Evolutionary conservation across 352 stramenopile genomes (phyloP).

Genomic region (Phytophthora meadii): DNA sequence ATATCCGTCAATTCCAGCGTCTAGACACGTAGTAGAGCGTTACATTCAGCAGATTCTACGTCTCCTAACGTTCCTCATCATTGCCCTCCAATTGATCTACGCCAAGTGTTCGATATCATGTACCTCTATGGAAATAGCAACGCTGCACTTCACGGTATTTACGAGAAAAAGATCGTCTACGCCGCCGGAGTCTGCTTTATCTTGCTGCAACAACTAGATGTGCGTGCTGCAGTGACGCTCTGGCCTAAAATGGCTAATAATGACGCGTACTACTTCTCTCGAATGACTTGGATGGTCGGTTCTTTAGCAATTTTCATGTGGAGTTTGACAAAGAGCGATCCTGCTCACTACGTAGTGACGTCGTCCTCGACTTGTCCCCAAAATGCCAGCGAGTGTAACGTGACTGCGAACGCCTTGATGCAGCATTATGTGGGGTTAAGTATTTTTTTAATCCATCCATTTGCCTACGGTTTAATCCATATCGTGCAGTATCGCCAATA

Average conservation of each 20-base stretch:
- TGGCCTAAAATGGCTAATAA: conserved; percentile 56
- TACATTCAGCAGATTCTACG: conserved; percentile 40
- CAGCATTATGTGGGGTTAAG: conserved; percentile 39
- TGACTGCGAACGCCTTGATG: conserved; percentile 19
- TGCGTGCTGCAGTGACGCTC: conserved; percentile 39
- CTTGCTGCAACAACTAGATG: conserved; percentile 45
- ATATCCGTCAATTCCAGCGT: conserved; percentile 40
- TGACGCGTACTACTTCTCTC: conserved; percentile 43
- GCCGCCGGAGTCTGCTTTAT: conserved; percentile 42
- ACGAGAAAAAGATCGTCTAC: conserved; percentile 47
- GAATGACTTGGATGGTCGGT: conserved; percentile 44
- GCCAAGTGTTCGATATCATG: conserved; percentile 49
- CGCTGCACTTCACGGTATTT: conserved; percentile 14
- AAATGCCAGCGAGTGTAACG: conserved; percentile 40
- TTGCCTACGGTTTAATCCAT: conserved; percentile 44
- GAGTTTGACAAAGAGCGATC: conserved; percentile 26
- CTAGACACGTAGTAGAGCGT: conserved; percentile 33
- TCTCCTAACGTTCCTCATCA: conserved; percentile 46
- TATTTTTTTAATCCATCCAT: conserved; percentile 37
- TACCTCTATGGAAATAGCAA: conserved; percentile 32
- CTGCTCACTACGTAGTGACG: conserved; percentile 32
- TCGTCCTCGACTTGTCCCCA: conserved; percentile 25
- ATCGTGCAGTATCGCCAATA: conserved; percentile 40
- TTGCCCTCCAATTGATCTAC: conserved; percentile 45
- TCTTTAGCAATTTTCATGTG: conserved; percentile 38